Percentiles rank a stretch among this genome's conserved stretches.
Evolutionary conservation across 2,329 filamentous ascomycete genomes (phyloP).

Genomic region (Didymella arachidicola): DNA sequence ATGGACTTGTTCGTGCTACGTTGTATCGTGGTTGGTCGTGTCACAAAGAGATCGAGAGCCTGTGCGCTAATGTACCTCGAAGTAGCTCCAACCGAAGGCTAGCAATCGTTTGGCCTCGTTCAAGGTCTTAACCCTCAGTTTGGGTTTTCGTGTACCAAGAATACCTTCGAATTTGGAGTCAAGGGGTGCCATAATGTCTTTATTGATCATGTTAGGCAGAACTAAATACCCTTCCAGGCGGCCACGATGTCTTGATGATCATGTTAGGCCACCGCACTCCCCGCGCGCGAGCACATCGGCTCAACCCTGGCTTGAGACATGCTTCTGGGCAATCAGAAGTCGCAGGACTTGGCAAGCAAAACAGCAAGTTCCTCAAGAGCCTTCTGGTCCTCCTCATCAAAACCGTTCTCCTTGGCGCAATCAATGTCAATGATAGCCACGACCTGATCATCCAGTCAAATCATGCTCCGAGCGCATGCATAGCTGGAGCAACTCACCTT

Average conservation of each 20-base stretch:
- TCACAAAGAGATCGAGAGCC: background rate
- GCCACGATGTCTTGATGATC: slow-evolving; percentile 22
- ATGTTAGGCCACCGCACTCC: slow-evolving; percentile 17
- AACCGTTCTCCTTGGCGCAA: slow-evolving; percentile 71
- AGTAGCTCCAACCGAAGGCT: background rate
- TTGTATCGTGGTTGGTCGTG: background rate
- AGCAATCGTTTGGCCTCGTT: background rate
- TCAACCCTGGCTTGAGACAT: background rate
- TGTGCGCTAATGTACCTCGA: background rate
- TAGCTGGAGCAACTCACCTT: slow-evolving; percentile 50
- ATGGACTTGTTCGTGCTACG: background rate
- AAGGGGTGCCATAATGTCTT: slow-evolving; percentile 19
- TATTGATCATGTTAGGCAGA: slow-evolving; percentile 23
- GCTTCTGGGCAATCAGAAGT: slow-evolving; percentile 30
- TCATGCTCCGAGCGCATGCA: background rate
- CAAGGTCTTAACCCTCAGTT: background rate
- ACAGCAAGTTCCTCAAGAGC: slow-evolving; percentile 69
- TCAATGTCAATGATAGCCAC: slow-evolving; percentile 83
- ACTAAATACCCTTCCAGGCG: background rate
- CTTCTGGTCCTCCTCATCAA: slow-evolving; percentile 71
- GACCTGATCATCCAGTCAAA: slow-evolving; percentile 51
- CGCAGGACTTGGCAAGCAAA: slow-evolving; percentile 44
- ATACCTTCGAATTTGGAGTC: background rate
- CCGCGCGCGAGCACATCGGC: background rate
- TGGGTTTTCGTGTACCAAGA: background rate